Conservation (phyloP, 2,329 filamentous ascomycete genomes). For the Thielaviopsis punctulata region DNA sequence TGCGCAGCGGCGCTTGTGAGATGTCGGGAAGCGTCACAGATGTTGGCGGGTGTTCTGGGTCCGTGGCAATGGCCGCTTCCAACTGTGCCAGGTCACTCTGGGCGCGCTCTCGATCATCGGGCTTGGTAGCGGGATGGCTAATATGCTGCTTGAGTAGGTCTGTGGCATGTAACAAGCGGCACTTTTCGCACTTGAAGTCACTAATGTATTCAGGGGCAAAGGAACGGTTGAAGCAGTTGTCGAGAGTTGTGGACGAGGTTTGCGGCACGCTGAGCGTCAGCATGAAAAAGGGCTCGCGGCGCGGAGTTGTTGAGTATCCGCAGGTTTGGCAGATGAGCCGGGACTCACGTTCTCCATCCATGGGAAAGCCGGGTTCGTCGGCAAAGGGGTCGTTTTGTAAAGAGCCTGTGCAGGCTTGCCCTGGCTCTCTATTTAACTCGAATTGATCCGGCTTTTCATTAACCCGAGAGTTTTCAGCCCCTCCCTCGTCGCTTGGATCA, state of each 20-base stretch:
- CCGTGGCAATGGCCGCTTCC: conserved; percentile 50
- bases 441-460: background rate
- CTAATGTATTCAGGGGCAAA: conserved; percentile 94
- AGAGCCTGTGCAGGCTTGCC: background rate
- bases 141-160: conserved; percentile 42
- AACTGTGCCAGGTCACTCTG: conserved; percentile 47
- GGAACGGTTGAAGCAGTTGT: conserved; percentile 79
- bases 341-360: conserved; percentile 86
- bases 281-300: conserved; percentile 73
- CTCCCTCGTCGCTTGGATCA: background rate
- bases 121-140: conserved; percentile 34
- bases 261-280: conserved; percentile 84
- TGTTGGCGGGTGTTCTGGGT: conserved; percentile 51
- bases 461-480: background rate
- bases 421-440: background rate
- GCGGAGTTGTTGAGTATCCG: conserved; percentile 72
- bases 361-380: conserved; percentile 62
- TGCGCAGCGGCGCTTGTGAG: conserved; percentile 59
- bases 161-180: conserved; percentile 67
- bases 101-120: conserved; percentile 22
- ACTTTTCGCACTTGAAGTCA: conserved; percentile 90
- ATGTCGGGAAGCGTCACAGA: conserved; percentile 51
- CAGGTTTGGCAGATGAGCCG: conserved; percentile 87
- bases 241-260: conserved; percentile 61
- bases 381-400: conserved; percentile 2